Base-by-base conservation (phyloP, 345 rosid genomes). In the Sisymbrium altissimum region DNA sequence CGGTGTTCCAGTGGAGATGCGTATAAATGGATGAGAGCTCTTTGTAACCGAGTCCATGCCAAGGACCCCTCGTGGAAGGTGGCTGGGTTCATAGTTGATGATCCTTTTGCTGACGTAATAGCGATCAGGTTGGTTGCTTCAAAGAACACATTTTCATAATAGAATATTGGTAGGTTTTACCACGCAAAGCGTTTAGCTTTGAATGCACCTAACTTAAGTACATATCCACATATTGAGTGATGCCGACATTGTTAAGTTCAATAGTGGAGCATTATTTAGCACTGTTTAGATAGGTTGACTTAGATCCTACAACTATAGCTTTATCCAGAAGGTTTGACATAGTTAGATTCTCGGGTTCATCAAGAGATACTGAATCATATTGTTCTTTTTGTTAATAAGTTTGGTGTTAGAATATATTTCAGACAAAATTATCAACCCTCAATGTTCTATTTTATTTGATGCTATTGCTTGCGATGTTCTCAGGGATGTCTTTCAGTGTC, bases 401-500 rank as follows among this genome's bases (percentile, higher is more conserved):
- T 23, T 48, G 43, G 15, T 52, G 40, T 15, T 44, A 15, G 40
- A 53, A 14, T 41, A 61, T 32, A 17, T 43, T 13, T 54, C n/a
- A 54, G 59, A 44, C 54, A 12, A 54, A 35, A 62, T 66, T 66
- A 46, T 64, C 6, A 73, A 0, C 17, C 35, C 29, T 35, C 59
- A 5, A 15, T 69, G 30, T 13, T 63, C 46, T 63, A 19, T 27
- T 39, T 32, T 27, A 7, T n/a, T 18, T 39, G 11, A 77, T 57
- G 8, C 15, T 9, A 73, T 63, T 71, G 29, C 54, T 60, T 82
- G 62, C 5, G 14, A 68, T 82, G 64, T 73, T 36, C 40, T 78
- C 88, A 92, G 97, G 92, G 97, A 95, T 83, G 97, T 90, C 25
- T 95, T 92, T 81, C 93, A 92, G 74, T 92, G 99, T 78, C 78